These are phyloP conservation scores for Apiospora kogelbergensis DNA, from an alignment of 2,329 filamentous ascomycete species.

Conservation along the genomic window DNA sequence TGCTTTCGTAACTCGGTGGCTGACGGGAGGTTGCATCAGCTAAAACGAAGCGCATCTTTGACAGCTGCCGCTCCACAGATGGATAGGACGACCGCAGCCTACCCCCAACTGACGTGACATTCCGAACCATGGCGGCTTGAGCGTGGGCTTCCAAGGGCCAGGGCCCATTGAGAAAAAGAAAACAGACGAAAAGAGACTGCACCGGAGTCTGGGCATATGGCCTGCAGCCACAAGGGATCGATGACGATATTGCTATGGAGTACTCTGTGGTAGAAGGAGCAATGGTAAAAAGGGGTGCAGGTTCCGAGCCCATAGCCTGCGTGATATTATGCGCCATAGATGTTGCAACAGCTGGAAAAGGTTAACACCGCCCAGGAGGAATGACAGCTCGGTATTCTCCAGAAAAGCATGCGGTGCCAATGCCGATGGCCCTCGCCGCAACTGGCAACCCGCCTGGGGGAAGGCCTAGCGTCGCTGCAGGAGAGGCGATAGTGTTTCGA, in stretches of 20 bases:
- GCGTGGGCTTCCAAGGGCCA: not conserved
- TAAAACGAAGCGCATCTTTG: constrained; percentile 3
- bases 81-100: constrained; percentile 1
- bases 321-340: not conserved
- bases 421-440: not conserved
- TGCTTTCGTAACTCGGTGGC: not conserved
- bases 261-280: too few relatives aligned
- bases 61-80: not conserved
- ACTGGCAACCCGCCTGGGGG: not conserved
- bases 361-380: not conserved
- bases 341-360: not conserved
- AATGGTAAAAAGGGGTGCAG: not conserved
- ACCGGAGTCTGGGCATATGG: not conserved
- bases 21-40: constrained; percentile 7
- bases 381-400: not conserved
- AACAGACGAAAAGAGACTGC: not conserved
- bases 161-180: not conserved
- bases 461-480: not conserved
- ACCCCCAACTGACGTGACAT: not conserved
- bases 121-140: not conserved
- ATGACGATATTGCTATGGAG: not conserved
- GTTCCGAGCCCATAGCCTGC: not conserved
- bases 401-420: not conserved
- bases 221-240: not conserved
- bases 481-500: not conserved